A percentile compares a stretch with the other conserved stretches of the same genome.
phyloP scores from a whole-genome alignment of 2,329 filamentous ascomycete species.

The Arthroderma sp. region DNA sequence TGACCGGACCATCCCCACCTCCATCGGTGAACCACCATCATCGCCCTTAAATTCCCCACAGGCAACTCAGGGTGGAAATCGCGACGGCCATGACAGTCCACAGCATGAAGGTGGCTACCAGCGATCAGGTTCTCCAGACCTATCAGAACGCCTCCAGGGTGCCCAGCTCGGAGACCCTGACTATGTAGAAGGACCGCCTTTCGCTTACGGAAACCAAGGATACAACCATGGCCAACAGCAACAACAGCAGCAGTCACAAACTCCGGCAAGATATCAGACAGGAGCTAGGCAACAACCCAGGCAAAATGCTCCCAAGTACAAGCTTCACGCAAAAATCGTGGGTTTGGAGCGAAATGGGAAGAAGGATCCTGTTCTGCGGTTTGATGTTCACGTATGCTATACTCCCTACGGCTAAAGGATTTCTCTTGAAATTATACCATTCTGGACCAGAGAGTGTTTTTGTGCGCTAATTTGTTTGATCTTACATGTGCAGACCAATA shows the following conservation, averaged over 20 bases:
- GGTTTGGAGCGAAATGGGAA: slow-evolving; percentile 83
- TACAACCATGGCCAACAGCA: slow-evolving; percentile 11
- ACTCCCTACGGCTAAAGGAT: no score
- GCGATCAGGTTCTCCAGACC: slow-evolving; percentile 26
- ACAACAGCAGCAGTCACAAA: slow-evolving; percentile 28
- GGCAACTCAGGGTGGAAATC: slow-evolving; percentile 20
- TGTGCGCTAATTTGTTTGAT: neutral
- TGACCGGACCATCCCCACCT: slow-evolving; percentile 26
- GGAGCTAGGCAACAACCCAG: slow-evolving; percentile 24
- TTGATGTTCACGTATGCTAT: slow-evolving; percentile 79
- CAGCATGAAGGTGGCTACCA: slow-evolving; percentile 1
- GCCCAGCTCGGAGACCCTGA: slow-evolving; percentile 27
- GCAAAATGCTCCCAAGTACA: slow-evolving; percentile 55
- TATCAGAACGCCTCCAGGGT: slow-evolving; percentile 30
- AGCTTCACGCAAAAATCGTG: slow-evolving; percentile 88
- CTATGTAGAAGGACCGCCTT: slow-evolving; percentile 23
- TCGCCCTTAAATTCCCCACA: slow-evolving; percentile 28
- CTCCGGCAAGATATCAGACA: slow-evolving; percentile 37
- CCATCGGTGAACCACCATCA: slow-evolving; percentile 26
- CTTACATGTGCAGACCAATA: slow-evolving; percentile 59
- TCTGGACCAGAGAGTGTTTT: no score
- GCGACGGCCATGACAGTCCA: slow-evolving; percentile 3
- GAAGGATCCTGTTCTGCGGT: slow-evolving; percentile 87
- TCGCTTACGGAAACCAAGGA: slow-evolving; percentile 6
- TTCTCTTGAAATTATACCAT: no score